Conservation (phyloP, 2,329 filamentous ascomycete species). For the Sporothrix phasma region DNA sequence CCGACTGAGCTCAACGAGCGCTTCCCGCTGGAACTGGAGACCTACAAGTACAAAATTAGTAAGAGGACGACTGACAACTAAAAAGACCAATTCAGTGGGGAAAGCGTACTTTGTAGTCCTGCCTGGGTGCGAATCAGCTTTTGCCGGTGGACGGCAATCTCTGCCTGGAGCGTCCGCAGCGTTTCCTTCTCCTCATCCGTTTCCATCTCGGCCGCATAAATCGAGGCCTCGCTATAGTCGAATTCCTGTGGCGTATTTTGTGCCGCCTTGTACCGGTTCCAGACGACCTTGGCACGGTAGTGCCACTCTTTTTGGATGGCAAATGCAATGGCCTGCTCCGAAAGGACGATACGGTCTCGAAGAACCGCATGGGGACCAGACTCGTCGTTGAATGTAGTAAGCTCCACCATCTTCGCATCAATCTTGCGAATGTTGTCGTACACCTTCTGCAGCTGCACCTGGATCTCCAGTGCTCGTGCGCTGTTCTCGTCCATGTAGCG, state of each 20-base stretch:
- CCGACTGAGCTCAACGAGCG: slow-evolving; percentile 9
- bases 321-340: slow-evolving; percentile 18
- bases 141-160: slow-evolving; percentile 18
- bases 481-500: slow-evolving; percentile 21
- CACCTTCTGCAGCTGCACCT: slow-evolving; percentile 16
- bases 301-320: slow-evolving; percentile 20
- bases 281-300: slow-evolving; percentile 16
- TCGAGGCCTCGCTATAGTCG: slow-evolving; percentile 19
- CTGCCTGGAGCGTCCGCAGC: slow-evolving; percentile 16
- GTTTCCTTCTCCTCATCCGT: slow-evolving; percentile 17
- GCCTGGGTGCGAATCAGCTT: slow-evolving; percentile 15
- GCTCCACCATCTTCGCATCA: slow-evolving; percentile 1
- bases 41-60: slow-evolving; percentile 7
- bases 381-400: slow-evolving; percentile 9
- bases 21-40: slow-evolving; percentile 8
- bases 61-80: not conserved
- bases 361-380: not conserved
- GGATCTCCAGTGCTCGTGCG: slow-evolving; percentile 16
- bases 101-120: not conserved
- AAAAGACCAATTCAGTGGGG: not conserved
- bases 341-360: slow-evolving; percentile 16
- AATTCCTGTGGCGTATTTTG: slow-evolving; percentile 15
- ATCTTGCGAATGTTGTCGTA: slow-evolving; percentile 14
- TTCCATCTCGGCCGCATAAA: slow-evolving; percentile 17
- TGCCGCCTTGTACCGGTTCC: slow-evolving; percentile 7